phyloP scores from a whole-genome alignment of 2,329 filamentous ascomycete species.

The Zymoseptoria tritici region DNA sequence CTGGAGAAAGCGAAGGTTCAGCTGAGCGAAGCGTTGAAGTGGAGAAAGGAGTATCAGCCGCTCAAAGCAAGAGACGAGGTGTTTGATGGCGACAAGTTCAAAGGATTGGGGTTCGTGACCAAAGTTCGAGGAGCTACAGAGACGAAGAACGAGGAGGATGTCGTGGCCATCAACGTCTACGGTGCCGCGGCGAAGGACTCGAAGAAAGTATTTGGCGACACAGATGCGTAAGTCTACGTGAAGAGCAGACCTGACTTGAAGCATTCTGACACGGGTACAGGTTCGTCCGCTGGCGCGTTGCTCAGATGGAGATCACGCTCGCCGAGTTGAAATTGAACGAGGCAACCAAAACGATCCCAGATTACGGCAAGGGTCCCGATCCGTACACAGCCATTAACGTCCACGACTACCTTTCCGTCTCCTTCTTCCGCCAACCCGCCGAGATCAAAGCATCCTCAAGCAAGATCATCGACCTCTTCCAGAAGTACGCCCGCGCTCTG shows the following conservation, averaged over 20 bases:
- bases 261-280: conserved; percentile 37
- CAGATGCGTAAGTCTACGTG: conserved; percentile 60
- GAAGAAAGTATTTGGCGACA: conserved; percentile 70
- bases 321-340: conserved; percentile 62
- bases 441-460: conserved; percentile 67
- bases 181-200: conserved; percentile 75
- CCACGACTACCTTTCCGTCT: conserved; percentile 85
- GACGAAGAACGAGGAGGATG: conserved; percentile 48
- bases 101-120: conserved; percentile 72
- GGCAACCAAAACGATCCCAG: conserved; percentile 63
- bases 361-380: conserved; percentile 58
- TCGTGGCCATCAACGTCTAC: conserved; percentile 92
- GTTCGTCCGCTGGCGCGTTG: conserved; percentile 83
- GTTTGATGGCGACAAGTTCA: conserved; percentile 65
- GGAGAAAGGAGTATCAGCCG: conserved; percentile 72
- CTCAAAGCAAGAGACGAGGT: conserved; percentile 52
- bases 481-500: conserved; percentile 66
- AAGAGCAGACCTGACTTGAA: background rate
- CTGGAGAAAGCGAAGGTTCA: conserved; percentile 67
- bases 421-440: conserved; percentile 75
- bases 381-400: conserved; percentile 88
- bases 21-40: conserved; percentile 69
- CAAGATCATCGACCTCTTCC: conserved; percentile 75
- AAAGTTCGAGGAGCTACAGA: conserved; percentile 52
- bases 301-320: conserved; percentile 81